These are phyloP conservation scores for Russula ochroleuca DNA, from an alignment of 768 basidiomycete species.

Conservation along the genomic window DNA sequence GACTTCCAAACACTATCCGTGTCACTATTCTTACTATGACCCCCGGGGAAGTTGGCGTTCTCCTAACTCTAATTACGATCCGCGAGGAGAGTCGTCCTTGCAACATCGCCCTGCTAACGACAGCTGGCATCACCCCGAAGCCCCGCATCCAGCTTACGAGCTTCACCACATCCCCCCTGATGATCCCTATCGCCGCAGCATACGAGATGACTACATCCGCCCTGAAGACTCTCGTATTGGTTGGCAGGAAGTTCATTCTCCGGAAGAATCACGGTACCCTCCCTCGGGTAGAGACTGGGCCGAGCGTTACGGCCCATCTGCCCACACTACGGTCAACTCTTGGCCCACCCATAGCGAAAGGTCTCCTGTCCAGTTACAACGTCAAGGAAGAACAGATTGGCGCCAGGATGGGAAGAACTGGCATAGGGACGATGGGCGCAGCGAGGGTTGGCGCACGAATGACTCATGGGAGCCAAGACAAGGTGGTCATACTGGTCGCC, in stretches of 20 bases:
- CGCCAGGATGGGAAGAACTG: constrained; percentile 38
- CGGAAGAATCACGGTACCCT: constrained; percentile 20
- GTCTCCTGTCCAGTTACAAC: constrained; percentile 17
- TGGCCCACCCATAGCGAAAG: constrained; percentile 20
- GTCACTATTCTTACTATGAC: constrained; percentile 38
- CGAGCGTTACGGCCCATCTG: constrained; percentile 16
- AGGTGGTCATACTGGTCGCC: constrained; percentile 21
- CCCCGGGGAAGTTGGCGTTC: constrained; percentile 43
- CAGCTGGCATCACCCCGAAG: constrained; percentile 47
- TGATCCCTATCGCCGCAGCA: constrained; percentile 49
- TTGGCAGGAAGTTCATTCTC: constrained; percentile 20
- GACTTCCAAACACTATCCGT: constrained; percentile 50
- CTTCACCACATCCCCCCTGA: constrained; percentile 36
- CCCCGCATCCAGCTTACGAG: constrained; percentile 35
- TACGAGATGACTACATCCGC: constrained; percentile 29
- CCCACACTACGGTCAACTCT: constrained; percentile 14
- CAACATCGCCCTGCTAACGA: constrained; percentile 51
- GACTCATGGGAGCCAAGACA: constrained; percentile 36
- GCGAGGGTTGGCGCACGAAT: constrained; percentile 37
- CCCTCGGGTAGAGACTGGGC: constrained; percentile 21
- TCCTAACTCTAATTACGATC: constrained; percentile 42
- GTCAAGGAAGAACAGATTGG: constrained; percentile 22
- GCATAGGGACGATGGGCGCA: constrained; percentile 42
- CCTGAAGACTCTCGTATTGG: constrained; percentile 23
- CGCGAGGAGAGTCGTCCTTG: constrained; percentile 48